Conservation (phyloP, 2,329 filamentous ascomycete genomes). For the Ampelomyces quisqualis region DNA sequence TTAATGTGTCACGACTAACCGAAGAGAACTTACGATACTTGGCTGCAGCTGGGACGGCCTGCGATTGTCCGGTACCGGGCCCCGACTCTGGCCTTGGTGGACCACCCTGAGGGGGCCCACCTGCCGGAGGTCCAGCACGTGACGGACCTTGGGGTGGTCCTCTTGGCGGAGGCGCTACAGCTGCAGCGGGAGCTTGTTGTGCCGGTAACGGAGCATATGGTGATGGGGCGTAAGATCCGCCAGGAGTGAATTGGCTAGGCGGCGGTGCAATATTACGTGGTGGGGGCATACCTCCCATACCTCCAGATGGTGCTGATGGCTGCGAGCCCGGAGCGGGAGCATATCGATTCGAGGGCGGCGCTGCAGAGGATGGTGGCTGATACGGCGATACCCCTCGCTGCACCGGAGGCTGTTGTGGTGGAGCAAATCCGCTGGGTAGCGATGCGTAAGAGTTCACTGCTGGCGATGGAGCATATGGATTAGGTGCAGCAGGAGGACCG, state of each 20-base stretch:
- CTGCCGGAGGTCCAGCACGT: constrained; percentile 46
- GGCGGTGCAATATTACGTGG: constrained; percentile 49
- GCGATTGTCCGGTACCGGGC: constrained; percentile 53
- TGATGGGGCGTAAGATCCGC: constrained; percentile 36
- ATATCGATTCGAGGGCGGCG: constrained; percentile 60
- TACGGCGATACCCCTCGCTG: constrained; percentile 82
- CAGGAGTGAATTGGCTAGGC: constrained; percentile 40
- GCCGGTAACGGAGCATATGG: constrained; percentile 26
- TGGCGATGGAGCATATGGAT: constrained; percentile 63
- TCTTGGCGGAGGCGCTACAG: constrained; percentile 48
- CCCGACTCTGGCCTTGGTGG: constrained; percentile 45
- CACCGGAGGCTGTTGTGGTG: constrained; percentile 58
- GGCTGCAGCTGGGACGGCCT: constrained; percentile 55
- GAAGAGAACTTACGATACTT: constrained; percentile 64
- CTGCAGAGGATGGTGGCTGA: constrained; percentile 74
- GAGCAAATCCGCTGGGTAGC: constrained; percentile 47
- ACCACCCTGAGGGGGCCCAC: constrained; percentile 40
- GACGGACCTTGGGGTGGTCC: constrained; percentile 45
- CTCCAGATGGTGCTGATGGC: constrained; percentile 44
- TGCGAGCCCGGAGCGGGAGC: constrained; percentile 63
- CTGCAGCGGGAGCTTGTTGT: constrained; percentile 43
- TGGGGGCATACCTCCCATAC: constrained; percentile 39
- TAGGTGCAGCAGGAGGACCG: constrained; percentile 53
- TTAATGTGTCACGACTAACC: constrained; percentile 3
- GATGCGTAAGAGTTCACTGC: constrained; percentile 60